Conservation (phyloP, 2,329 filamentous ascomycete genomes). For the Alternaria panax region DNA sequence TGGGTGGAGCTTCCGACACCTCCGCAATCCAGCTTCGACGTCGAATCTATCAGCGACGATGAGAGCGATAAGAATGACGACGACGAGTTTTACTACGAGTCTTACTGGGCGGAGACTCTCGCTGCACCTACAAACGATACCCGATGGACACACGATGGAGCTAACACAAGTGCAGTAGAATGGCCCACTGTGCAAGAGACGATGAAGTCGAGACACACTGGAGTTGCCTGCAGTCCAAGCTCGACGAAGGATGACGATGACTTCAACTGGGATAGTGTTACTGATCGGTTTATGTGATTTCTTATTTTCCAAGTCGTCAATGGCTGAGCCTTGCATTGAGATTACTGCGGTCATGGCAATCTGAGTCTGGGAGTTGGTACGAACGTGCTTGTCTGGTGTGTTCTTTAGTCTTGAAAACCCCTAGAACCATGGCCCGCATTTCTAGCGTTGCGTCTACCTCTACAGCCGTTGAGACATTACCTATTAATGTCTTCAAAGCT, state of each 20-base stretch:
- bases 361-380: neutral
- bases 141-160: neutral
- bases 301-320: neutral
- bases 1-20: neutral
- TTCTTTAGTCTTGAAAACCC: neutral
- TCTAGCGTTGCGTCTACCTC: neutral
- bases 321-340: neutral
- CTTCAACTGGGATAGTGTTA: slow-evolving; percentile 18
- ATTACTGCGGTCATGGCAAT: neutral
- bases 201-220: neutral
- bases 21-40: neutral
- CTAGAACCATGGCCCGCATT: neutral
- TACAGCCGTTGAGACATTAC: neutral
- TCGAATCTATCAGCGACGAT: neutral
- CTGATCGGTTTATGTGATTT: slow-evolving; percentile 19
- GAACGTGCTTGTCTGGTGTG: neutral
- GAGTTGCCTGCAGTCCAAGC: neutral
- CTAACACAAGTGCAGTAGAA: slow-evolving; percentile 15
- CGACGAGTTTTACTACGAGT: neutral
- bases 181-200: slow-evolving; percentile 31
- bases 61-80: neutral
- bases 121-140: neutral
- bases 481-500: neutral
- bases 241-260: slow-evolving; percentile 8
- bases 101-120: slow-evolving; percentile 1